phyloP scores from a whole-genome alignment of 768 basidiomycete species.

The Lyophyllum decastes region DNA sequence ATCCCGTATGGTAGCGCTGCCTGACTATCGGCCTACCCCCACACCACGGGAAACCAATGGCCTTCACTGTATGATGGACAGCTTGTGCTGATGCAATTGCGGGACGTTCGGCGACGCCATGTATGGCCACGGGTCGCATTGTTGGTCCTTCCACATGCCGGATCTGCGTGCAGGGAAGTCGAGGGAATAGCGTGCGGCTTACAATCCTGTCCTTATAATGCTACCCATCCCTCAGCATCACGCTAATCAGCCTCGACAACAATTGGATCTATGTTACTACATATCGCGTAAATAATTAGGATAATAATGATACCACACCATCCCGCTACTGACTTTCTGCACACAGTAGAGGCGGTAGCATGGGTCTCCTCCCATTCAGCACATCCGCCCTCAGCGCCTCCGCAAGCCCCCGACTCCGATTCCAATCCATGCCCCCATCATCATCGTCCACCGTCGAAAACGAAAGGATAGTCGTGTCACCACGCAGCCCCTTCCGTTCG shows the following conservation, averaged over 20 bases:
- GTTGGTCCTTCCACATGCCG: no score
- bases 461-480: constrained; percentile 19
- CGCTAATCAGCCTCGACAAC: neutral
- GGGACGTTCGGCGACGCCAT: no score
- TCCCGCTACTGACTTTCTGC: constrained; percentile 20
- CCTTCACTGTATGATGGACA: neutral
- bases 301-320: neutral
- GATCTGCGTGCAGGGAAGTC: no score
- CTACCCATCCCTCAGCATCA: no score
- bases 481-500: neutral
- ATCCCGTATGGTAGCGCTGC: constrained; percentile 21
- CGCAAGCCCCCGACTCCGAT: constrained; percentile 33
- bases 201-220: no score
- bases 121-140: no score
- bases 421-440: constrained; percentile 35
- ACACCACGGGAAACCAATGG: no score
- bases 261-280: neutral
- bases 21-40: neutral
- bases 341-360: constrained; percentile 34
- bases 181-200: no score
- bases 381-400: constrained; percentile 30
- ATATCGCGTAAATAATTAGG: neutral
- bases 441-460: constrained; percentile 30
- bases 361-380: constrained; percentile 27
- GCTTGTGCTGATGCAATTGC: neutral